phyloP scores from a whole-genome alignment of 2,329 filamentous ascomycete genomes.

The Catunica adiposa region DNA sequence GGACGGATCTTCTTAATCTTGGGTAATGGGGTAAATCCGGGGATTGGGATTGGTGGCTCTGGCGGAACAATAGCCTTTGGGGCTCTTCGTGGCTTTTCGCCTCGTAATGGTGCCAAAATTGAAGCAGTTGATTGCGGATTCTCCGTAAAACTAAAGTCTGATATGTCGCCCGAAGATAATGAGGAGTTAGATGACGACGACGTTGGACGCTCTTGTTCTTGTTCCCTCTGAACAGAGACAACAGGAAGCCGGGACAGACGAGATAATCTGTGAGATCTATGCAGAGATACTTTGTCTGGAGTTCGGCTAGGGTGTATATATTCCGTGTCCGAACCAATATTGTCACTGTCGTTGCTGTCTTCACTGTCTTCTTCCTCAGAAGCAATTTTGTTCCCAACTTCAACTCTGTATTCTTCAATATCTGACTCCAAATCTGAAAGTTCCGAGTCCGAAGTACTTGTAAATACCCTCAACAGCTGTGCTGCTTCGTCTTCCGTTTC shows the following conservation, averaged over 20 bases:
- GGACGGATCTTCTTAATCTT: not conserved
- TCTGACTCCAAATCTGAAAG: not conserved
- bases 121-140: not conserved
- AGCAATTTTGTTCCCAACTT: no score
- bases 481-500: not conserved
- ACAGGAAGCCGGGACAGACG: not conserved
- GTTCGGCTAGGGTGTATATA: not conserved
- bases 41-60: not conserved
- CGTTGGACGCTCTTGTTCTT: not conserved
- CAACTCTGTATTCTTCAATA: not conserved
- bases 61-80: not conserved
- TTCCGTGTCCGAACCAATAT: not conserved
- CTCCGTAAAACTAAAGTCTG: constrained; percentile 1
- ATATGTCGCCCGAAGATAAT: not conserved
- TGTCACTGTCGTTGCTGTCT: not conserved
- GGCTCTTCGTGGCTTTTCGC: no score
- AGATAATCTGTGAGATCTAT: not conserved
- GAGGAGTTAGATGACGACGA: not conserved
- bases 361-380: not conserved
- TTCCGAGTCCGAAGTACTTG: not conserved
- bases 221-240: not conserved
- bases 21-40: not conserved
- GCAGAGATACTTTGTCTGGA: not conserved
- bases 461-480: not conserved
- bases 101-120: not conserved